Percentiles rank a stretch among this genome's conserved stretches.
phyloP scores from a whole-genome alignment of 2,329 filamentous ascomycete genomes.

The Drechslerella stenobrocha region DNA sequence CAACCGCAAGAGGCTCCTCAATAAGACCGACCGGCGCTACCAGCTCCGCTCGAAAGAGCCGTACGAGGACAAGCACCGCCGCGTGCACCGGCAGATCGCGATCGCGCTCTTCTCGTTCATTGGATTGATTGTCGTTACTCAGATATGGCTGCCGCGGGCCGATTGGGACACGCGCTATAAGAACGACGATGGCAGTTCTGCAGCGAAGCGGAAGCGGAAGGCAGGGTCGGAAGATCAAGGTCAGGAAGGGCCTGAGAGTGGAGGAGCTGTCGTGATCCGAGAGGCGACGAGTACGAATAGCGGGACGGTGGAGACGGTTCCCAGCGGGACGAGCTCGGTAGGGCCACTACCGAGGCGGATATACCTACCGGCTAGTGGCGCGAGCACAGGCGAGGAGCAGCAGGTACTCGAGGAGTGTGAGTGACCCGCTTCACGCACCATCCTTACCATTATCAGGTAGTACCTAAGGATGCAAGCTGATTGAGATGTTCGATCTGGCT shows the following conservation, averaged over 20 bases:
- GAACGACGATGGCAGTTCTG: not conserved
- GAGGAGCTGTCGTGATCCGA: constrained; percentile 34
- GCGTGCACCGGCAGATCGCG: constrained; percentile 31
- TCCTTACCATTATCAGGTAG: not conserved
- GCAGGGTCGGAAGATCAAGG: too few species aligned
- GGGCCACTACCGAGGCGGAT: constrained; percentile 43
- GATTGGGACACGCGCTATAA: constrained; percentile 4
- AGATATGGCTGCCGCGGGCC: constrained; percentile 40
- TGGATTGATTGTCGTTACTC: constrained; percentile 35
- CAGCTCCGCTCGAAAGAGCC: constrained; percentile 18
- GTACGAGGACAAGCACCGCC: constrained; percentile 26
- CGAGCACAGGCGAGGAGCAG: not conserved
- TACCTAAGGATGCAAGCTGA: too few species aligned
- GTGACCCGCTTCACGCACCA: not conserved
- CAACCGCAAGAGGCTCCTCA: constrained; percentile 23
- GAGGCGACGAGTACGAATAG: constrained; percentile 31
- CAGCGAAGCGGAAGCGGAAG: constrained; percentile 15
- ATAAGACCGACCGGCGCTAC: constrained; percentile 30
- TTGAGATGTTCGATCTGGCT: too few species aligned
- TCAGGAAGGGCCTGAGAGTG: constrained; percentile 24
- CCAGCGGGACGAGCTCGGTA: constrained; percentile 28
- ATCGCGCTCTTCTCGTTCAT: constrained; percentile 21
- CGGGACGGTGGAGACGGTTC: constrained; percentile 31
- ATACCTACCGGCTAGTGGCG: constrained; percentile 13
- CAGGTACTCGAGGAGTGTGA: constrained; percentile 43